A percentile compares a stretch with the other conserved stretches of the same genome.
Conservation (phyloP, 2,329 filamentous ascomycete genomes). For the Xylaria sp. region DNA sequence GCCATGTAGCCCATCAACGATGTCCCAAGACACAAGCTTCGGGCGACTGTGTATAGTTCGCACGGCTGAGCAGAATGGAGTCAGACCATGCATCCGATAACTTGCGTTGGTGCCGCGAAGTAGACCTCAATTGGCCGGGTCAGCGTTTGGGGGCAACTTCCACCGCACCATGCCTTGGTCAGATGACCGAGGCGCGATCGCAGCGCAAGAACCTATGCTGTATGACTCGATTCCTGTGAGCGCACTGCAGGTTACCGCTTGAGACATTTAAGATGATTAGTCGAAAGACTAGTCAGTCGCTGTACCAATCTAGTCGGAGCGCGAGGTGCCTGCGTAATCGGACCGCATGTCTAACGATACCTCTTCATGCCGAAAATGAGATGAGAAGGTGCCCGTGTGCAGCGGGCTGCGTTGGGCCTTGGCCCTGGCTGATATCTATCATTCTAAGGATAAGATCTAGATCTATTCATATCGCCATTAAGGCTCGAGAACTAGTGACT, state of each 20-base stretch:
- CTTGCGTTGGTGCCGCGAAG: not conserved
- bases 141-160: not conserved
- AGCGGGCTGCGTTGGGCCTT: not conserved
- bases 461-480: not conserved
- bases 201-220: not conserved
- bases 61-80: not conserved
- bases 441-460: not conserved
- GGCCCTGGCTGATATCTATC: not conserved
- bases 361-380: not conserved
- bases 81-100: not conserved
- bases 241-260: not conserved
- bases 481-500: not conserved
- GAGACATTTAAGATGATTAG: not conserved
- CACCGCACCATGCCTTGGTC: constrained; percentile 5
- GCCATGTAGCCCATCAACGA: constrained; percentile 4
- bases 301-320: not conserved
- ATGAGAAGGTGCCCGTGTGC: not conserved
- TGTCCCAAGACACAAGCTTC: not conserved
- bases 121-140: not conserved
- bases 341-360: constrained; percentile 2
- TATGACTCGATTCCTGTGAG: not conserved
- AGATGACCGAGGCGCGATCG: constrained; percentile 2
- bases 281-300: not conserved
- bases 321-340: constrained; percentile 8
- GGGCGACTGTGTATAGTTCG: not conserved